phyloP scores from a whole-genome alignment of 2,329 filamentous ascomycete genomes.

The Talaromyces islandicus region DNA sequence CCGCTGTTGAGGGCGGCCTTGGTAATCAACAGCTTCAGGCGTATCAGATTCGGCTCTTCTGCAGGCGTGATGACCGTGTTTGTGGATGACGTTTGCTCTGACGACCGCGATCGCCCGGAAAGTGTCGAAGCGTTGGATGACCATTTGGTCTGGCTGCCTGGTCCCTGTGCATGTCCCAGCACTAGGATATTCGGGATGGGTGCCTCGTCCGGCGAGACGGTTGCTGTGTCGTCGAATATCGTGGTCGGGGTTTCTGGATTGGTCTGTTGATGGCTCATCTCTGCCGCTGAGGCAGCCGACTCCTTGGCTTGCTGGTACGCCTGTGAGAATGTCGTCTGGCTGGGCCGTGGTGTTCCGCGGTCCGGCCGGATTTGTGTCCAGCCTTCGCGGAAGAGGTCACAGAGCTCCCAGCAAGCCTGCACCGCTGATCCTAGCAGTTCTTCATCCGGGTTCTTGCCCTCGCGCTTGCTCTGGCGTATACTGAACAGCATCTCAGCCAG shows the following conservation, averaged over 20 bases:
- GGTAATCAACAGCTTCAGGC: constrained; percentile 72
- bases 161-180: constrained; percentile 62
- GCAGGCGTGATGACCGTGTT: constrained; percentile 37
- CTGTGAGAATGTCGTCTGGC: constrained; percentile 68
- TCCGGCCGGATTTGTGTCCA: constrained; percentile 88
- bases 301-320: constrained; percentile 45
- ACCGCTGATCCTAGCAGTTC: constrained; percentile 82
- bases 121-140: constrained; percentile 74
- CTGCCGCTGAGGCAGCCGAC: constrained; percentile 26
- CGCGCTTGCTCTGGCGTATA: constrained; percentile 72
- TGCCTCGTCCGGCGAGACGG: constrained; percentile 72
- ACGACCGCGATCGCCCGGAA: constrained; percentile 69
- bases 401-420: constrained; percentile 91
- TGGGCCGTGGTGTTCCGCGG: constrained; percentile 75
- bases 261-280: constrained; percentile 18
- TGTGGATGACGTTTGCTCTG: constrained; percentile 41
- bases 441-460: constrained; percentile 68
- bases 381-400: constrained; percentile 85
- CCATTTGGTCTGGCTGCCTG: constrained; percentile 51
- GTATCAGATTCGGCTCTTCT: constrained; percentile 71
- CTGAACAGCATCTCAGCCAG: constrained; percentile 91
- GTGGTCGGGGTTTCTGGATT: constrained; percentile 86
- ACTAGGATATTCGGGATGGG: constrained; percentile 84
- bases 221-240: constrained; percentile 88
- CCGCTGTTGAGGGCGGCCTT: constrained; percentile 83